These are phyloP conservation scores for Coemansia sp. DNA, from an alignment of 192 early-diverging fungal species.

Conservation along the genomic window DNA sequence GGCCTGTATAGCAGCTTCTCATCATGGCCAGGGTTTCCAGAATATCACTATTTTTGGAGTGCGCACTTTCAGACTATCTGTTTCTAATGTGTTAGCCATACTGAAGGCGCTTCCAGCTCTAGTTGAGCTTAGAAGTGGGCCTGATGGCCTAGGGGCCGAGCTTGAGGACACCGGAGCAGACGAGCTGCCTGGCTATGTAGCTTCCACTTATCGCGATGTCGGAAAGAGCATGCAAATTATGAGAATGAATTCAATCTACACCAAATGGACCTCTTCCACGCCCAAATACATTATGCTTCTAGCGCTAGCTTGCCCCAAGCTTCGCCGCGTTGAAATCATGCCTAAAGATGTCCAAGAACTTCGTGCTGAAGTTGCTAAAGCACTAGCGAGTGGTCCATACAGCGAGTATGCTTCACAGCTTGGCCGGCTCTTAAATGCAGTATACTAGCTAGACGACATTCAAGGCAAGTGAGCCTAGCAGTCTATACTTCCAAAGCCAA, in stretches of 20 bases:
- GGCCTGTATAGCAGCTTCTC: not conserved
- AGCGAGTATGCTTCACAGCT: not conserved
- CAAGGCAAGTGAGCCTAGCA: no score
- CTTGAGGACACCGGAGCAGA: not conserved
- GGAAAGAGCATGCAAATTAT: not conserved
- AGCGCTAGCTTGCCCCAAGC: not conserved
- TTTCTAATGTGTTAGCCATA: not conserved
- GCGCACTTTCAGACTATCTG: not conserved
- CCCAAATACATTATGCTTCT: not conserved
- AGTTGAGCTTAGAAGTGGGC: not conserved
- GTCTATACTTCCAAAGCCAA: no score
- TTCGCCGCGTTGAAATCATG: not conserved
- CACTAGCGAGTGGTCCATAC: not conserved
- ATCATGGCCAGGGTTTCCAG: not conserved
- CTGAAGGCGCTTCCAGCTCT: not conserved
- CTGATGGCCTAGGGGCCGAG: not conserved
- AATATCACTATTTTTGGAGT: not conserved
- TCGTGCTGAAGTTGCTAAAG: not conserved
- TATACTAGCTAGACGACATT: no score
- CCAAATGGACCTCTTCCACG: no score
- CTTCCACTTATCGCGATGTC: not conserved
- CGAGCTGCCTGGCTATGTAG: not conserved
- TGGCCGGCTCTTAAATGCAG: no score
- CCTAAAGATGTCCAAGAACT: not conserved
- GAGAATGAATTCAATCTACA: not conserved